Base-by-base conservation (phyloP, 2,329 filamentous ascomycete species). In the Graphiopsis chlorocephala region DNA sequence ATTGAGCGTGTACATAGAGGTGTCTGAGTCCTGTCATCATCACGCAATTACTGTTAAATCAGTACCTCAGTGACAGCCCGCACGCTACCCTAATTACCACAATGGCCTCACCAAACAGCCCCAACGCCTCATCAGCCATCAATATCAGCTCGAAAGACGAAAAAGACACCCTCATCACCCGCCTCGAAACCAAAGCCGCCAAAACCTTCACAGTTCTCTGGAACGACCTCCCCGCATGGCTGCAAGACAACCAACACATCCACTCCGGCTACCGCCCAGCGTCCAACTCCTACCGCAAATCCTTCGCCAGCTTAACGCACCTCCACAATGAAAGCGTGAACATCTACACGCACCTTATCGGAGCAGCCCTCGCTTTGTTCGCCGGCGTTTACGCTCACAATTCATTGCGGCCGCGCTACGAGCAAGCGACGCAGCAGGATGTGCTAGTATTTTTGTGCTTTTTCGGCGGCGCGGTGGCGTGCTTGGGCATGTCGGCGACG, bases 371-470 rank as follows among this genome's bases (percentile, higher is more conserved):
- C 38, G 88, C 90, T 64, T 73, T 86, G 3, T 72, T 81, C 7
- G 78, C 81, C 1, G 85, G 81, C 1, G 67, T 79, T 14, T 79
- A 84, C 58, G 77, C 93, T 14, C 86, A 88, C 76, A 74, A 76
- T 26, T 77, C 83, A 57, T 78, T 93, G 42, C 81, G 81, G 14
- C 86, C 89, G 42, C 85, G 91, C 10, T 94, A 93, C 72, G 82
- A 81, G 10, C 81, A 83, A 2, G 90, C 90, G 7, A 82, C 81
- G 10, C 66, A 73, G 10, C 78, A 84, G 3, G 92, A 96, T 75
- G 81, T 91, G n/a, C 68, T 87, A 38, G 91, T 87, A 31, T 92
- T 96, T 75, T 80, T 81, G 0, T 93, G 88, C 78, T 97, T 95
- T 82, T 93, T 96, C 72, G 80, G 81, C 26, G 92, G 92, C 12